Evolutionary conservation across 108 stramenopile genomes (phyloP), one percentile per base, ranked within the genome.

Genomic region (Epithemia pelagica): DNA sequence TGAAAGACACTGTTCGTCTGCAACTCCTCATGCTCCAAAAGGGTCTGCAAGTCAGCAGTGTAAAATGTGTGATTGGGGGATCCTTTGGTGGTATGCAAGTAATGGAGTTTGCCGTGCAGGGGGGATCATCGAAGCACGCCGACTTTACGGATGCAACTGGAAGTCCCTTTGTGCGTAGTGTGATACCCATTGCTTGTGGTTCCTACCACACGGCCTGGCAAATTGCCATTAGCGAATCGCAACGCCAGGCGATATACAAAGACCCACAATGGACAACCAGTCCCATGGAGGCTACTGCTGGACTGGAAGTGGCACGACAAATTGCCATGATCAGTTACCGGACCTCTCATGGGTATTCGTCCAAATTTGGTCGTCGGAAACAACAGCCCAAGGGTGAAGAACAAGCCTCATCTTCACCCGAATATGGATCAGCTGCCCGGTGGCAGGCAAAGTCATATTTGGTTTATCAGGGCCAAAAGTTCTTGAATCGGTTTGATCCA

Each of bases 41-140:
- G 51, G 81, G 83, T 56, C 66, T 97, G 21, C 67, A 76, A 30
- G 81, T 91, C 29, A 67, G 70, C 30, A 82, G 82, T 1, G 74
- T 97, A 72, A 89, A 92, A 67, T 78, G 78, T 51, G 96, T 97
- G 19, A 90, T 97, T 72, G 96, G 96, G 26, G 96, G 96, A 0
- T 89, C 85, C 66, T 92, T 97, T 80, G 96, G 96, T 29, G 96
- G 96, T 8, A 97, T 97, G 96, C 96, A 97, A 62, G 82, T 88
- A 23, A 83, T 97, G 79, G 96, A 97, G 67, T 95, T 87, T 80
- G 88, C 82, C 21, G 86, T 90, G 52, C 88, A 92, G 67, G 94
- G 76, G 2, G 87, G 89, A 8, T 81, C 30, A 3, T 32, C 52
- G 28, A 28, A 46, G 23, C 15, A 46, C 15, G 67, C 23, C 67